Evolutionary conservation across 805 yeast species (phyloP).

Genomic region (Barnettozyma botsteinii): DNA sequence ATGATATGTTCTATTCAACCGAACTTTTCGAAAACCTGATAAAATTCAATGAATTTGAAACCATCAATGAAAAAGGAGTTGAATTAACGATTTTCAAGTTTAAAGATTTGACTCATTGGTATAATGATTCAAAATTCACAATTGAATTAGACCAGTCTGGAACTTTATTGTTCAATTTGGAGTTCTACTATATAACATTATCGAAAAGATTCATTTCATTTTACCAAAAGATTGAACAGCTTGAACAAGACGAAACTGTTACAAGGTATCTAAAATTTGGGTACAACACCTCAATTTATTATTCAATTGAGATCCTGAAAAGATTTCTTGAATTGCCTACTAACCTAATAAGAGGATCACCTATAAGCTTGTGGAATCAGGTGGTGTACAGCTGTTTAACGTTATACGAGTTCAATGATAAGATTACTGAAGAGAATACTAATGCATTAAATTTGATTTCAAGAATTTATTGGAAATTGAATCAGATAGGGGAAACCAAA

Average conservation of each 20-base stretch:
- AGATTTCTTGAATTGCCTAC: conserved; percentile 40
- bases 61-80: neutral
- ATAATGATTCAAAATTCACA: conserved; percentile 37
- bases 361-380: conserved; percentile 45
- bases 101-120: conserved; percentile 35
- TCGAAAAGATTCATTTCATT: conserved; percentile 33
- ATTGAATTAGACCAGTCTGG: conserved; percentile 44
- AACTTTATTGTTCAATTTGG: conserved; percentile 40
- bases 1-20: conserved; percentile 22
- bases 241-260: conserved; percentile 3
- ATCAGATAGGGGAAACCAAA: conserved; percentile 48
- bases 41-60: conserved; percentile 17
- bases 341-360: conserved; percentile 47
- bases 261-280: conserved; percentile 26
- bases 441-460: conserved; percentile 41
- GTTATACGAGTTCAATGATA: conserved; percentile 40
- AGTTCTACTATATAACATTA: conserved; percentile 41
- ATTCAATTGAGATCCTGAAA: conserved; percentile 40
- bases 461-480: conserved; percentile 52
- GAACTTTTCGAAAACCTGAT: conserved; percentile 21
- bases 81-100: conserved; percentile 17
- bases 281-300: conserved; percentile 37
- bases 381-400: conserved; percentile 51
- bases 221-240: conserved; percentile 26
- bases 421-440: conserved; percentile 32